Percentiles rank a stretch among this genome's conserved stretches.
phyloP scores from a whole-genome alignment of 768 basidiomycete genomes.

The Amyloporia xantha region DNA sequence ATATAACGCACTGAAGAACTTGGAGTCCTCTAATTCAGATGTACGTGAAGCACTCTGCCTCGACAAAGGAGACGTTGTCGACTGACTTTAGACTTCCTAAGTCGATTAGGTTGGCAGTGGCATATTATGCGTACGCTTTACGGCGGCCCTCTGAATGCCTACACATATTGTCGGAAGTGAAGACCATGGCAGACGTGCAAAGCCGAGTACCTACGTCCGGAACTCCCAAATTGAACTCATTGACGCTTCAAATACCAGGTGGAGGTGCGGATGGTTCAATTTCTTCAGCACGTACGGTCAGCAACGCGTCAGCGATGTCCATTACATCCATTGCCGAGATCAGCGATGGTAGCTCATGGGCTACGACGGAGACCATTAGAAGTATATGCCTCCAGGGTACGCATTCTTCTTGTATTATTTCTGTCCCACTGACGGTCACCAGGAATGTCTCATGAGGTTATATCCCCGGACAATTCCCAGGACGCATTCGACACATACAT shows the following conservation, averaged over 20 bases:
- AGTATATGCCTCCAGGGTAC: constrained; percentile 75
- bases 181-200: constrained; percentile 47
- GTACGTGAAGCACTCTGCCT: constrained; percentile 40
- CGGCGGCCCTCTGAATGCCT: constrained; percentile 62
- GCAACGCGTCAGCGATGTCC: constrained; percentile 37
- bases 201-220: constrained; percentile 42
- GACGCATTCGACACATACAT: constrained; percentile 55
- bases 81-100: constrained; percentile 22
- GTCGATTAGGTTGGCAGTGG: constrained; percentile 63
- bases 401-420: background rate
- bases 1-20: constrained; percentile 46
- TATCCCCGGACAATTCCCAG: constrained; percentile 40
- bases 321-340: constrained; percentile 45
- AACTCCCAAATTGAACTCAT: constrained; percentile 35
- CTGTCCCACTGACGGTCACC: background rate
- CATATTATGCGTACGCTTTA: constrained; percentile 77
- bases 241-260: constrained; percentile 31
- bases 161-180: constrained; percentile 46
- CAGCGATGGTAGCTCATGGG: constrained; percentile 66
- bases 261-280: constrained; percentile 31
- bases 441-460: constrained; percentile 76
- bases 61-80: constrained; percentile 7
- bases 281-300: constrained; percentile 44
- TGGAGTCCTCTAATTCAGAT: constrained; percentile 47
- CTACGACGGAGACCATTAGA: constrained; percentile 64